Evolutionary conservation across 2,329 filamentous ascomycete genomes (phyloP).

Genomic region (Talaromyces marneffei): DNA sequence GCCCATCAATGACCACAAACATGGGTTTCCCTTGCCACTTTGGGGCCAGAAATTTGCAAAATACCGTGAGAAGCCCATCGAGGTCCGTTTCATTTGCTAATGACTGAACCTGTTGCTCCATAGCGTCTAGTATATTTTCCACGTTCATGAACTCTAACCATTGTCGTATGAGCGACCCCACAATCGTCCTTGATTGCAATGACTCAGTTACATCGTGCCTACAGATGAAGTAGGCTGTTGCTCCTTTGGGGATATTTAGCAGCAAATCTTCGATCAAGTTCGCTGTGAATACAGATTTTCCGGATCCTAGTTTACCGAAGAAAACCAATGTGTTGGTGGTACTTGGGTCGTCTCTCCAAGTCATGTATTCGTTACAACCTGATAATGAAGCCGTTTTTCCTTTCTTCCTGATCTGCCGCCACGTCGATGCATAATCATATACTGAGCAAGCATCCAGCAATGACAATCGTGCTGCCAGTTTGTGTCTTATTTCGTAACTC

Average conservation of each 20-base stretch:
- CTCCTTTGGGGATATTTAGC: background rate
- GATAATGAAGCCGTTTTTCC: background rate
- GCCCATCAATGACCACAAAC: background rate
- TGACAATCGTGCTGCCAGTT: background rate
- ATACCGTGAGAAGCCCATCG: background rate
- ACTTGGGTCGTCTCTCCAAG: background rate
- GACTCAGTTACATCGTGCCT: slow-evolving; percentile 3
- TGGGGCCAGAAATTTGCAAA: background rate
- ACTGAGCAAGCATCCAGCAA: background rate
- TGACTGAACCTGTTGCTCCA: background rate
- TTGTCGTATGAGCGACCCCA: background rate
- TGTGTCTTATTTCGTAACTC: background rate
- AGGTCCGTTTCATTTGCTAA: background rate
- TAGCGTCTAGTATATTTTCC: background rate
- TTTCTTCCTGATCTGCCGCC: background rate
- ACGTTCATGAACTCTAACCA: background rate
- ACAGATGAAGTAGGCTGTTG: background rate
- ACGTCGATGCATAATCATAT: background rate
- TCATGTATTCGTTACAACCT: background rate
- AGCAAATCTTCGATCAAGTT: background rate
- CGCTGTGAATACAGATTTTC: background rate
- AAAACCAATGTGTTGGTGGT: background rate
- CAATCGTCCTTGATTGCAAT: background rate
- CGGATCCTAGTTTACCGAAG: background rate
- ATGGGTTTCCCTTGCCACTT: background rate